Conservation (phyloP, 768 basidiomycete genomes). For the Solioccasus polychromus region DNA sequence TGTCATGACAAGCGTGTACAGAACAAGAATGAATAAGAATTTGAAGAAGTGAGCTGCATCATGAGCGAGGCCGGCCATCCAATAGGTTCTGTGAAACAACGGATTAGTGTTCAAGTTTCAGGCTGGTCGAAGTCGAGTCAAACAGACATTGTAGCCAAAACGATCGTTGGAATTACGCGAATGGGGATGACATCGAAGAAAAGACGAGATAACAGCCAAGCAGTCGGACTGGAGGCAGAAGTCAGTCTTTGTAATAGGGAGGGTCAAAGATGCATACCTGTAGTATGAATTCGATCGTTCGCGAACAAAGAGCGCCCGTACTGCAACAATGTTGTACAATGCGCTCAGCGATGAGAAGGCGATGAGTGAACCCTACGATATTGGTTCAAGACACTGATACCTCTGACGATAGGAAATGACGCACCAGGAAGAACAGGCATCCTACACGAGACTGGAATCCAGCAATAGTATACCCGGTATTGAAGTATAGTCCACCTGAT, state of each 20-base stretch:
- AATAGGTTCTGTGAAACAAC: slow-evolving; percentile 61
- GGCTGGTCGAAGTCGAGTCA: neutral
- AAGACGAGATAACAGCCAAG: slow-evolving; percentile 88
- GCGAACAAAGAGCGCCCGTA: slow-evolving; percentile 83
- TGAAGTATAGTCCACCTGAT: slow-evolving; percentile 79
- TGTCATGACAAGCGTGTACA: slow-evolving; percentile 83
- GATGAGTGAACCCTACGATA: slow-evolving; percentile 72
- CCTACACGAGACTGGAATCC: slow-evolving; percentile 96
- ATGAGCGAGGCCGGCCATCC: slow-evolving; percentile 89
- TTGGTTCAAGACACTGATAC: slow-evolving; percentile 7
- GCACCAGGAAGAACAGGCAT: slow-evolving; percentile 87
- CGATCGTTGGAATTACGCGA: slow-evolving; percentile 83
- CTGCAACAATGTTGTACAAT: slow-evolving; percentile 81
- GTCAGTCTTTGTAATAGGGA: neutral
- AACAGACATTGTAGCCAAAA: slow-evolving; percentile 81
- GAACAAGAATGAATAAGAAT: slow-evolving; percentile 83
- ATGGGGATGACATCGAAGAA: slow-evolving; percentile 89
- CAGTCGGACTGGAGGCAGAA: slow-evolving; percentile 57
- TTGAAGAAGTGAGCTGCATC: slow-evolving; percentile 90
- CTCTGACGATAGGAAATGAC: slow-evolving; percentile 2
- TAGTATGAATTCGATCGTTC: slow-evolving; percentile 87
- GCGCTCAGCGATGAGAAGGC: slow-evolving; percentile 92
- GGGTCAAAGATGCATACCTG: slow-evolving; percentile 44
- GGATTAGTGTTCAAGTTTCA: slow-evolving; percentile 4
- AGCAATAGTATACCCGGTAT: slow-evolving; percentile 77